Evolutionary conservation across 2,329 filamentous ascomycete species (phyloP).

Genomic region (Colletotrichum liriopes): DNA sequence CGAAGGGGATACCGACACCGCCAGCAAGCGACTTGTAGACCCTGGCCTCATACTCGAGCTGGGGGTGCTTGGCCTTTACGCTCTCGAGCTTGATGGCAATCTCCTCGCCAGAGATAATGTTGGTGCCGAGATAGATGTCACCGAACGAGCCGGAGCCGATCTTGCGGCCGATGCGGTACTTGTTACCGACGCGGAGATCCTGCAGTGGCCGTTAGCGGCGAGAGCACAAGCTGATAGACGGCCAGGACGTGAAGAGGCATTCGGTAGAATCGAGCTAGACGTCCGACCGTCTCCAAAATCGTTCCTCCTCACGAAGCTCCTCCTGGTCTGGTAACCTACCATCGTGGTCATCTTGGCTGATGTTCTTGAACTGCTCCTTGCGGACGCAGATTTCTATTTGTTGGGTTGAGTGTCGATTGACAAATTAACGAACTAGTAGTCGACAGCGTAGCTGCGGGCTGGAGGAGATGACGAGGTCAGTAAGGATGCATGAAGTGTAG

Average conservation of each 20-base stretch:
- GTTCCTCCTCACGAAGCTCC: not conserved
- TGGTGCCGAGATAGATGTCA: constrained; percentile 98
- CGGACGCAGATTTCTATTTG: constrained; percentile 14
- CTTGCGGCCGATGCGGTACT: constrained; percentile 99
- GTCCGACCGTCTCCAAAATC: not conserved
- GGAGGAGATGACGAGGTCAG: not conserved
- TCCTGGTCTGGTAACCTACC: constrained; percentile 55
- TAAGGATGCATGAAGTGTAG: constrained; percentile 12
- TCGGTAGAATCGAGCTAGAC: not conserved
- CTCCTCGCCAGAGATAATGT: constrained; percentile 99
- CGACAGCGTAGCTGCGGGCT: constrained; percentile 4
- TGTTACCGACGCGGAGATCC: constrained; percentile 99
- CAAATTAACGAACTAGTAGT: not conserved
- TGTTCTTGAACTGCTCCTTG: constrained; percentile 41
- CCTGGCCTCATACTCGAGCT: constrained; percentile 98
- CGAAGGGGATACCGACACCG: constrained; percentile 97
- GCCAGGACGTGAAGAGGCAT: not conserved
- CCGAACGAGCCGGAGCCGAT: constrained; percentile 98
- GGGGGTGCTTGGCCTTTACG: constrained; percentile 99
- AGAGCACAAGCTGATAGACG: not conserved
- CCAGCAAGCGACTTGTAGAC: constrained; percentile 93
- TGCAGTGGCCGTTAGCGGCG: constrained; percentile 56
- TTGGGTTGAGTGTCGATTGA: constrained; percentile 15
- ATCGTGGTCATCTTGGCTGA: constrained; percentile 65
- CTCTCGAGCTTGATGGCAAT: constrained; percentile 99